Evolutionary conservation across 495 filamentous ascomycete species (phyloP).

Genomic region (Chaetomium tenue): DNA sequence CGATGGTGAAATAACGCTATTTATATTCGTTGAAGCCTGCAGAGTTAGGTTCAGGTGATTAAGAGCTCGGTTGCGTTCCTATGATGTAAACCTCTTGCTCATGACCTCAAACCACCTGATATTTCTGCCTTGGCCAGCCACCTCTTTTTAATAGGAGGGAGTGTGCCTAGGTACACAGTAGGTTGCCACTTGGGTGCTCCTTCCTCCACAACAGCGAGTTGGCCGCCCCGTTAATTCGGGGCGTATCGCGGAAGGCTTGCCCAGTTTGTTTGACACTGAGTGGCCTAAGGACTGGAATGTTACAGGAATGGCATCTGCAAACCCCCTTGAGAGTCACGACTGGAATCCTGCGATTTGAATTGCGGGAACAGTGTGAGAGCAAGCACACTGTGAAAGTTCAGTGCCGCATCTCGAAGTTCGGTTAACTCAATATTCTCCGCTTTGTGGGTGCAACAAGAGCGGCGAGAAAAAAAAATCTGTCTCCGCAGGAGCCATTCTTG

Average conservation of each 20-base stretch:
- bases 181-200: too few species aligned
- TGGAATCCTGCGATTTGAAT: neutral
- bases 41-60: too few species aligned
- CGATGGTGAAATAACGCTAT: too few species aligned
- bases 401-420: constrained; percentile 7
- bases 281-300: neutral
- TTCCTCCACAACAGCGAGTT: too few species aligned
- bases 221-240: too few species aligned
- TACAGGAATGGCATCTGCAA: neutral
- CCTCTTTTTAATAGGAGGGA: too few species aligned
- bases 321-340: neutral
- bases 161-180: too few species aligned
- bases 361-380: neutral
- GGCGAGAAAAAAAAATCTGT: constrained; percentile 33
- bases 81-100: too few species aligned
- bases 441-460: constrained; percentile 16
- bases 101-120: too few species aligned
- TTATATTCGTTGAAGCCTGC: too few species aligned
- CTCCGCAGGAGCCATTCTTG: constrained; percentile 28
- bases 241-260: neutral
- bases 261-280: neutral
- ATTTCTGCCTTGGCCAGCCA: too few species aligned
- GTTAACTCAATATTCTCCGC: constrained; percentile 24
- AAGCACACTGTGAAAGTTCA: neutral
- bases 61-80: too few species aligned